phyloP scores from a whole-genome alignment of 169 alveolate genomes.

The Plasmodium malariae region DNA sequence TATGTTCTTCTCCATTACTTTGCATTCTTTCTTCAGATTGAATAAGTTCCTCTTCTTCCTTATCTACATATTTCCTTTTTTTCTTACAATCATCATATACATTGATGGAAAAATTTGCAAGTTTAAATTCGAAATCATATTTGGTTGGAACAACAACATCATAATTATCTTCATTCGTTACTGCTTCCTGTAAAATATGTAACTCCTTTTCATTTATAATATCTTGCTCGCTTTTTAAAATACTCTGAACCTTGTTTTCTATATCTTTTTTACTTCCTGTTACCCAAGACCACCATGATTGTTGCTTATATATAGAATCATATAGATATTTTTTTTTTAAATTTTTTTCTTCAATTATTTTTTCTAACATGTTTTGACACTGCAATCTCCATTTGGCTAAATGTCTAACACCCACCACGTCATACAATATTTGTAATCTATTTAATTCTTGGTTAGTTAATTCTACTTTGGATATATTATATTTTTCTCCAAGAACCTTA shows the following conservation, averaged over 20 bases:
- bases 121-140: slow-evolving; percentile 78
- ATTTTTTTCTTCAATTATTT: slow-evolving; percentile 80
- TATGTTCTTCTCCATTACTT: background rate
- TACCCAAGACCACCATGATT: slow-evolving; percentile 86
- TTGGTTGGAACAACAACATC: slow-evolving; percentile 81
- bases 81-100: slow-evolving; percentile 77
- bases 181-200: slow-evolving; percentile 79
- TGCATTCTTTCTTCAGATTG: background rate
- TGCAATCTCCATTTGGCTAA: slow-evolving; percentile 89
- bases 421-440: slow-evolving; percentile 83
- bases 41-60: background rate
- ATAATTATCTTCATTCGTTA: slow-evolving; percentile 78
- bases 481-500: slow-evolving; percentile 76
- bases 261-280: slow-evolving; percentile 79
- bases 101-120: slow-evolving; percentile 77
- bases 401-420: slow-evolving; percentile 89
- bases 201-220: slow-evolving; percentile 77
- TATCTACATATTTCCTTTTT: background rate
- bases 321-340: slow-evolving; percentile 78
- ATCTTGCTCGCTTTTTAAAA: slow-evolving; percentile 76
- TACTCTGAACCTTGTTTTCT: slow-evolving; percentile 73
- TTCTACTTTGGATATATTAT: slow-evolving; percentile 68
- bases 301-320: slow-evolving; percentile 80
- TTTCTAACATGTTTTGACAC: slow-evolving; percentile 78
- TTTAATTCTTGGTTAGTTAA: slow-evolving; percentile 76